Evolutionary conservation across 2,329 filamentous ascomycete species (phyloP).

Genomic region (Aspergillus quadrilineatus): DNA sequence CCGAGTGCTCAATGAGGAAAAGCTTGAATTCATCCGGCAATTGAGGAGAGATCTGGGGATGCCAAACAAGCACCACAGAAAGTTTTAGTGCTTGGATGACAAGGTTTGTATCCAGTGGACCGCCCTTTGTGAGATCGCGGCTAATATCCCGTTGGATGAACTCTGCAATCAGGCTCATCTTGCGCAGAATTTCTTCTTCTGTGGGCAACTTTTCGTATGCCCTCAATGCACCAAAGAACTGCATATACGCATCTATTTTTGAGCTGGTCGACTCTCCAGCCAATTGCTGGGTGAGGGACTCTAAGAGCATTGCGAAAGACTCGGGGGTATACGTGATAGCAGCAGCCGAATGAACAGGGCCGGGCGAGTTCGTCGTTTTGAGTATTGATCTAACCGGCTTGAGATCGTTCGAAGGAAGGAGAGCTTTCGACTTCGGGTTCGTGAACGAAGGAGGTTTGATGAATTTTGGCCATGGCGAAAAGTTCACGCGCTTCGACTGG

Average conservation of each 20-base stretch:
- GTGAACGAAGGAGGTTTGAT: slow-evolving; percentile 47
- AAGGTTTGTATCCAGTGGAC: slow-evolving; percentile 64
- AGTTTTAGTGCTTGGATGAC: slow-evolving; percentile 76
- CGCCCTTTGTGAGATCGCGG: slow-evolving; percentile 57
- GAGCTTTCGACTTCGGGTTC: slow-evolving; percentile 37
- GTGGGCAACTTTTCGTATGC: slow-evolving; percentile 81
- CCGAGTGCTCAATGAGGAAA: slow-evolving; percentile 78
- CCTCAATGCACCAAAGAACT: slow-evolving; percentile 72
- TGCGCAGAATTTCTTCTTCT: slow-evolving; percentile 67
- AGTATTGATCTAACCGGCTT: slow-evolving; percentile 73
- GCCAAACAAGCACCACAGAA: slow-evolving; percentile 73
- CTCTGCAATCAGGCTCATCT: slow-evolving; percentile 73
- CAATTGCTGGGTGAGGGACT: slow-evolving; percentile 79
- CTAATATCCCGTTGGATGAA: slow-evolving; percentile 82
- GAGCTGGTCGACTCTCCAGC: slow-evolving; percentile 69
- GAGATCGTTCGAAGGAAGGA: slow-evolving; percentile 51
- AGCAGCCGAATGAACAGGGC: slow-evolving; percentile 43
- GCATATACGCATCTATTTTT: slow-evolving; percentile 82
- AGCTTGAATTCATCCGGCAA: slow-evolving; percentile 75
- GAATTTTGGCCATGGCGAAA: slow-evolving; percentile 59
- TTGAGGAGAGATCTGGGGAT: slow-evolving; percentile 66
- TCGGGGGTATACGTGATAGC: slow-evolving; percentile 51
- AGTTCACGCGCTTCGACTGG: slow-evolving; percentile 59
- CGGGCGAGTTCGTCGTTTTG: slow-evolving; percentile 59
- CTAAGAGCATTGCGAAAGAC: slow-evolving; percentile 75